Base-by-base conservation (phyloP, 2,329 filamentous ascomycete species). In the Stagonosporopsis rhizophila region DNA sequence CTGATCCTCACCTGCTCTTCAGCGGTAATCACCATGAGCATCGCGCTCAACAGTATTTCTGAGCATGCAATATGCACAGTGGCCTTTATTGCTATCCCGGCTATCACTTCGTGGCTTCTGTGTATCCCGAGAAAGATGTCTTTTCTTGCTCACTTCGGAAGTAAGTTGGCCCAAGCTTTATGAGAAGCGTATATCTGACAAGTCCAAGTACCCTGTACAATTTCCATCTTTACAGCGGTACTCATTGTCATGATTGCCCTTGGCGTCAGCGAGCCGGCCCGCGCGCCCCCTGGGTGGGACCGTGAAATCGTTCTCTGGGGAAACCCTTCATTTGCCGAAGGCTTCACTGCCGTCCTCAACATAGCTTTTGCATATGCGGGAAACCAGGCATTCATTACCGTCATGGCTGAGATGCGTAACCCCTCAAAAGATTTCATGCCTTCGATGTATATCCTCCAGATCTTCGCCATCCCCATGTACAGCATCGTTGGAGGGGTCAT, bases 211-310 rank as follows among this genome's bases (percentile, higher is more conserved):
- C 28, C 19, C 6, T 35, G 28, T 8, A 58, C 61, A 64, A 78
- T 81, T 30, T 88, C 84, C 50, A 88, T 90, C 59, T 67, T 85
- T 27, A 66, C 80, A 2, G 86, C 87, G 19, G 86, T 89, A 32
- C 77, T 86, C 48, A 82, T 89, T 66, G 87, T 86, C 58, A 88
- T 90, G 78, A 81, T 89, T 62, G 85, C 81, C 8, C 83, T 88
- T 2, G 87, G 85, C 2, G 69, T 87, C 34, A 64, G 69, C 35
- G 73, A 75, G 28, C 76, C 78, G 4, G 72, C 72, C 40, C 42
- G 59, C 23, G 75, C 51, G 8, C 56, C 51, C 20, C 45, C 56
- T 17, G 56, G 47, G 3, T 52, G 44, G 48, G 37, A 58, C n/a
- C 23, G 30, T 5, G 47, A 51, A 12, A 40, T 56, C 25, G 40